Evolutionary conservation across 768 basidiomycete genomes (phyloP), one percentile per base, ranked within the genome.

Genomic region (Xerocomellus dryophilus): DNA sequence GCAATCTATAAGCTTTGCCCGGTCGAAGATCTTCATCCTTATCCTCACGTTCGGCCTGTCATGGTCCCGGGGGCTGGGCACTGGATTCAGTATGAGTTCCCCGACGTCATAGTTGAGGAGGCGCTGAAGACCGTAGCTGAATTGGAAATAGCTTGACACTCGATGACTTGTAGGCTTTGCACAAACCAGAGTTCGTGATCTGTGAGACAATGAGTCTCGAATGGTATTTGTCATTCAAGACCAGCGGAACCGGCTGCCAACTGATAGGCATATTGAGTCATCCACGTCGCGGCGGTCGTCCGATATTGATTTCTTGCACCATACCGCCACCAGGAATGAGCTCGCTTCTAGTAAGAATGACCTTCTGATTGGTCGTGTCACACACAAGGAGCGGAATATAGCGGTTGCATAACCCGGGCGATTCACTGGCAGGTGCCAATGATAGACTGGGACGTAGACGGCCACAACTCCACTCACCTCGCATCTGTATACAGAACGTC

Each of bases 31-130:
- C 4, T 68, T 38, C 36, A 20, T n/a, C 29, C 59, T 14, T 63
- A 60, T 23, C 51, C 58, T 18, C 58, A 59, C 12, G 41, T 66
- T 25, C 56, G 48, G 12, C n/a, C 34, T 3, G 46, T 60, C 11
- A 15, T 50, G 3, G 51, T 70, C 6, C 50, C 56, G 0, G 62
- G 62, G 0, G 47, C 54, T 2, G 53, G 54, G 1, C 69, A 70
- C 35, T 68, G 61, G 57, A 64, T 69, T 18, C 69, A 66, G 35
- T 51, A 45, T 9, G 67, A 69, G 15, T 54, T 57, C 31, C 65
- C 69, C 0, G 58, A 65, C 4, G 40, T 39, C 15, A 54, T 70
- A 0, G 51, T 66, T 10, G 48, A 61, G 17, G 57, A 58, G n/a
- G 61, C 61, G 4, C 17, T 66, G 31, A 57, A 54, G 43, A 53